A percentile compares a stretch with the other conserved stretches of the same genome.
Conservation (phyloP, 208 protist genomes). For the Kentomonas sorsogonicus region DNA sequence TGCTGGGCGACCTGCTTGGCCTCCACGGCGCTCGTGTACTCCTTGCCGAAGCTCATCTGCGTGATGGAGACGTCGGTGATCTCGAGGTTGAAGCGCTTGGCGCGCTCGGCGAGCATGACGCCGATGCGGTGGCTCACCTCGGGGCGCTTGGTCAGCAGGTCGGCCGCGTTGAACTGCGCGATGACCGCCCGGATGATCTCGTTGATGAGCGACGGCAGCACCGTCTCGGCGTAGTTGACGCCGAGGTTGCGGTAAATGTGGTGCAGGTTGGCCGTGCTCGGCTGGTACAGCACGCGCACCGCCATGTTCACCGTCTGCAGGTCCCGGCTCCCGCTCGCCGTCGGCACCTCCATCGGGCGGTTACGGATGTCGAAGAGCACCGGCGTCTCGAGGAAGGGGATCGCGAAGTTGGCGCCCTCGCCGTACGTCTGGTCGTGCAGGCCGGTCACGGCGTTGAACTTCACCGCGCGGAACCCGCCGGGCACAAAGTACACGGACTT, state of each 20-base stretch:
- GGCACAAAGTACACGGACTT: slow-evolving; percentile 94
- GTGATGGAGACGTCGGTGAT: slow-evolving; percentile 98
- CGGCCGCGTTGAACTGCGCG: slow-evolving; percentile 98
- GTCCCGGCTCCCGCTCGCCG: slow-evolving; percentile 91
- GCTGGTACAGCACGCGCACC: slow-evolving; percentile 97
- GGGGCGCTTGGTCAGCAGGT: slow-evolving; percentile 96
- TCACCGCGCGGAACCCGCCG: slow-evolving; percentile 95
- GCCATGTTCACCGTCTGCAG: slow-evolving; percentile 99
- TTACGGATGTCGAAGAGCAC: slow-evolving; percentile 97
- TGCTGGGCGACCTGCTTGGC: slow-evolving; percentile 96
- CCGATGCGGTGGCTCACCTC: slow-evolving; percentile 91
- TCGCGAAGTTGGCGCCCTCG: slow-evolving; percentile 94
- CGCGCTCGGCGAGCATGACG: slow-evolving; percentile 91
- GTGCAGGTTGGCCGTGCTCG: slow-evolving; percentile 88
- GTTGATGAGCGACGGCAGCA: slow-evolving; percentile 98
- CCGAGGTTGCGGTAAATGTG: slow-evolving; percentile 94
- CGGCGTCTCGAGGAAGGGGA: slow-evolving; percentile 96
- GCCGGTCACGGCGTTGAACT: slow-evolving; percentile 96
- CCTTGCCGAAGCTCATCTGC: slow-evolving; percentile 94
- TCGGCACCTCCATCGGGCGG: slow-evolving; percentile 82
- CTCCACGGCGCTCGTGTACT: slow-evolving; percentile 95
- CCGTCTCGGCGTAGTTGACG: slow-evolving; percentile 96
- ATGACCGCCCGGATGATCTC: slow-evolving; percentile 98
- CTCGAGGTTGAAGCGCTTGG: slow-evolving; percentile 95
- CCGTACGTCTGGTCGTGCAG: slow-evolving; percentile 90